These are phyloP conservation scores for Albugo laibachii DNA, from an alignment of 352 stramenopile genomes.

Conservation along the genomic window DNA sequence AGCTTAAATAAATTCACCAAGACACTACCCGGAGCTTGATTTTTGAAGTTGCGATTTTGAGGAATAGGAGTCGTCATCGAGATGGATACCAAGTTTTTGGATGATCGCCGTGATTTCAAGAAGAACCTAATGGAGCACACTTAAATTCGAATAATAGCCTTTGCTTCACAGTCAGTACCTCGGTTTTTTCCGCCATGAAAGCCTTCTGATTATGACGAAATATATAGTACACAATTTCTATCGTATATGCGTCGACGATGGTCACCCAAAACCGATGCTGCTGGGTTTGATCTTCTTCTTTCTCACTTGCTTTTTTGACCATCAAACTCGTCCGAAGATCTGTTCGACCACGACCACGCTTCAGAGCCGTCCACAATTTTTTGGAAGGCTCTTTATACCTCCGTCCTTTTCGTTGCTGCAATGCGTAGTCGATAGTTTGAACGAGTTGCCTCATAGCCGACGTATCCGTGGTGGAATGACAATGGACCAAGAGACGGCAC, in stretches of 20 bases:
- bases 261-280: conserved; percentile 41
- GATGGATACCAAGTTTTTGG: not conserved
- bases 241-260: conserved; percentile 34
- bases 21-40: not conserved
- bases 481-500: conserved; percentile 27
- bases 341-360: too few species aligned
- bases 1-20: not conserved
- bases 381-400: conserved; percentile 1
- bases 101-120: not conserved
- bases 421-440: conserved; percentile 37
- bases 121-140: not conserved
- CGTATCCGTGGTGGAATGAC: conserved; percentile 30
- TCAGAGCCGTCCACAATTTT: too few species aligned
- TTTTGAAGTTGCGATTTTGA: not conserved
- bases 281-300: too few species aligned
- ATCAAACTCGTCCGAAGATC: too few species aligned
- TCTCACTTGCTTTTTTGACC: too few species aligned
- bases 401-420: conserved; percentile 20
- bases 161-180: conserved; percentile 13
- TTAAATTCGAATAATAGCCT: too few species aligned
- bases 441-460: conserved; percentile 39
- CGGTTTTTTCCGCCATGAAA: conserved; percentile 46
- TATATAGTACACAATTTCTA: conserved; percentile 63
- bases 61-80: not conserved
- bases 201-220: conserved; percentile 38